Evolutionary conservation across 1,284 basidiomycete species (phyloP), one percentile per base, ranked within the genome.

Genomic region (Naganishia sp.): DNA sequence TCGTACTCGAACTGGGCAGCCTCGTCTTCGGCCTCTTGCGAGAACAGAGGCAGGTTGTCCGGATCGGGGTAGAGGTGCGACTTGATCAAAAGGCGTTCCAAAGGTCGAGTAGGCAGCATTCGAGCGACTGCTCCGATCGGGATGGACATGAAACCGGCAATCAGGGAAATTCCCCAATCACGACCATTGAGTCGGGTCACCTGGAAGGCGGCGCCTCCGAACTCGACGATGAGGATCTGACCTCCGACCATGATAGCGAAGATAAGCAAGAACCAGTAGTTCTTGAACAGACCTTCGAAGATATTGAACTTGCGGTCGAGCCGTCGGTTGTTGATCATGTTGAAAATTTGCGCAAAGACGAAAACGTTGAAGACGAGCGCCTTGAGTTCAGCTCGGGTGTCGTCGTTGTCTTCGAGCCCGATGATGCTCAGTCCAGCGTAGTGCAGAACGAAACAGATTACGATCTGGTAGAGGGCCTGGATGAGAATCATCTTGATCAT

Each of bases 281-380:
- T 99, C 64, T 81, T 83, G 68, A 83, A 76, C 51, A 98, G 85
- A 60, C 91, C 92, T 72, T 90, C 87, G 73, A 98, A 92, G 68
- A 98, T 86, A 79, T 99, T 99, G 71, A 94, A 83, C 67, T 87
- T 85, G 67, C 86, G 86, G 73, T 95, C 93, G 60, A 99, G 83
- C 50, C 92, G 84, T 65, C 95, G 84, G 71, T 89, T 92, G 76
- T 98, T 98, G 79, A 98, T 80, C 69, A 92, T 94, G 82, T 97
- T 97, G 81, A 82, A 92, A 72, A 97, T 92, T 77, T 96, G 93
- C 57, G 91, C 92, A 79, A 97, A 98, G 52, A 99, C 95, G 75
- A 97, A 99, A 18, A 88, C 84, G 63, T 98, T 99, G 87, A 99
- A 99, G 47, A 97, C 90, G 15, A 98, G 83, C 0, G 94, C 93